Percentiles rank a stretch among this genome's conserved stretches.
Evolutionary conservation across 2,329 filamentous ascomycete species (phyloP).

Genomic region (Thelonectria olida): DNA sequence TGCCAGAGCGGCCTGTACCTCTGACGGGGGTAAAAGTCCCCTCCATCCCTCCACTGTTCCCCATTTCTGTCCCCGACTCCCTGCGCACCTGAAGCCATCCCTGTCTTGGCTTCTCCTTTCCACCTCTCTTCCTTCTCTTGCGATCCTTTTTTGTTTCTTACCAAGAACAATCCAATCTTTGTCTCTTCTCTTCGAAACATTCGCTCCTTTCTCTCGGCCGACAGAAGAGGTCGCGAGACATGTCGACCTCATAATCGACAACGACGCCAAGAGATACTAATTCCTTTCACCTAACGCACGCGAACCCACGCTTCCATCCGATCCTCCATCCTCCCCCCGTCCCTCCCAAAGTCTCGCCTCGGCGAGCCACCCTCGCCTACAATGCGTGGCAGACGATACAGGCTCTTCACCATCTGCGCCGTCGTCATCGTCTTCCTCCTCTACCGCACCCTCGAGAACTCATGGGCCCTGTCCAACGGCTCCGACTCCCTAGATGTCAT

Average conservation of each 20-base stretch:
- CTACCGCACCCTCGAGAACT: constrained; percentile 57
- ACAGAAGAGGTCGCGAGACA: constrained; percentile 5
- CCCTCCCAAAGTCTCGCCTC: constrained; percentile 33
- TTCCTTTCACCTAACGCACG: too few species aligned
- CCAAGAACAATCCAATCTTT: background rate
- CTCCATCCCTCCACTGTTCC: background rate
- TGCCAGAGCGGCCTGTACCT: too few species aligned
- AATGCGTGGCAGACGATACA: constrained; percentile 70
- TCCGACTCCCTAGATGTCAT: constrained; percentile 20
- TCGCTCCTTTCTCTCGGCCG: background rate
- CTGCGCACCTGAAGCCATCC: too few species aligned
- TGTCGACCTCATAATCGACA: constrained; percentile 9
- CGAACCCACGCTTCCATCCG: background rate
- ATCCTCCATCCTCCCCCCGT: background rate
- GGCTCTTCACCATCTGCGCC: constrained; percentile 66
- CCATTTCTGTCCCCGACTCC: background rate
- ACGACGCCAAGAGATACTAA: background rate
- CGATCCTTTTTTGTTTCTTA: background rate
- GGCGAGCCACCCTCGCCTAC: constrained; percentile 34
- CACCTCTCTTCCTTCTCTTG: background rate
- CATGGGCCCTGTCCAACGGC: constrained; percentile 43
- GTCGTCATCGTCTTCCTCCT: constrained; percentile 64
- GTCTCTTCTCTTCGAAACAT: background rate
- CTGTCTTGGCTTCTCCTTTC: constrained; percentile 3
- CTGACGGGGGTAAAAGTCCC: too few species aligned